phyloP scores from a whole-genome alignment of 164 flowering plant genomes.

The Berberis thunbergii region DNA sequence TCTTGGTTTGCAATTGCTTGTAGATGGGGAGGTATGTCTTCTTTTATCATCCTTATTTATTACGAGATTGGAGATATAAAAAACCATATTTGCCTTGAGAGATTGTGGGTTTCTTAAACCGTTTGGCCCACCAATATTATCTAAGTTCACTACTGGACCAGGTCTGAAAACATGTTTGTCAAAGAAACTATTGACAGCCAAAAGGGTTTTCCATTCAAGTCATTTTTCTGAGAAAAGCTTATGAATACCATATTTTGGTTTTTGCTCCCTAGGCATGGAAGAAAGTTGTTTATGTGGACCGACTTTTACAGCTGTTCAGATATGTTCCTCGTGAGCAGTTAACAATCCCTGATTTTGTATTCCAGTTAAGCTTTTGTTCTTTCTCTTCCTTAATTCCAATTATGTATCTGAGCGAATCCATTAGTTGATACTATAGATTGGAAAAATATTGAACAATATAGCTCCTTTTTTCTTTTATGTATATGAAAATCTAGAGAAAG shows the following conservation, averaged over 20 bases:
- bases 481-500: too few relatives aligned
- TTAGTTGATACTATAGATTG: neutral
- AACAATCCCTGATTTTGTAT: slow-evolving; percentile 93
- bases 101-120: neutral
- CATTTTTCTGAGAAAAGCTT: neutral
- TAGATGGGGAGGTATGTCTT: slow-evolving; percentile 66
- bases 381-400: too few relatives aligned
- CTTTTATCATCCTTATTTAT: neutral
- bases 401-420: too few relatives aligned
- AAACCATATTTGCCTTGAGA: neutral
- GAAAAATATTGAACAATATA: too few relatives aligned
- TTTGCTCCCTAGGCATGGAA: slow-evolving; percentile 63
- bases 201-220: neutral
- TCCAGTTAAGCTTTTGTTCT: slow-evolving; percentile 65
- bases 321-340: slow-evolving; percentile 97
- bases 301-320: slow-evolving; percentile 87
- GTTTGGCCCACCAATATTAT: too few relatives aligned
- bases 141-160: too few relatives aligned
- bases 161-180: too few relatives aligned
- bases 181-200: too few relatives aligned
- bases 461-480: too few relatives aligned
- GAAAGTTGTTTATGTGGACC: slow-evolving; percentile 85
- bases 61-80: neutral
- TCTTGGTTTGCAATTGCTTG: slow-evolving; percentile 68
- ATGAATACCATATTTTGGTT: neutral